Base-by-base conservation (phyloP, 176 grass and related monocot species). In the Aegilops bicornis region DNA sequence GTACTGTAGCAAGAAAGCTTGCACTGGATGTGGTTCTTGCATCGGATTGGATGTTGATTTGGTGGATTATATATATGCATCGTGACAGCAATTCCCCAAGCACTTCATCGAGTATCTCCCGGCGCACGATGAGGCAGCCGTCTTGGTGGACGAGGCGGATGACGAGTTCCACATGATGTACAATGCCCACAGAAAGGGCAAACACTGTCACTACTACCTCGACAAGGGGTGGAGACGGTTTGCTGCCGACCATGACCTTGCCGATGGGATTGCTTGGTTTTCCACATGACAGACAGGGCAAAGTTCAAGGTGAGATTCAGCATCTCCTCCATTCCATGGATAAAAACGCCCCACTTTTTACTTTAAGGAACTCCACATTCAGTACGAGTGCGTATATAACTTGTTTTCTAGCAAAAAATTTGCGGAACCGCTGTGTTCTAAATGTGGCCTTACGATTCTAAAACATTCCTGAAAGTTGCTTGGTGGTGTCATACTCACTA, bases 231-330 rank as follows among this genome's bases (percentile, higher is more conserved):
- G 92, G 95, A 93, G 90, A 73, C 79, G 87, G 20, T 94, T 97
- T 7, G 17, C 92, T 70, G 83, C 94, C 32, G 0, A 91, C 3
- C 95, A 94, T 76, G 80, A 97, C 76, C 84, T 97, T 56, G 90
- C 10, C 52, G 92, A 94, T 68, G 95, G 52, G 92, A 97, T 80
- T 89, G 89, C 29, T 17, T 95, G 32, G 87, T 97, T 45, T 95
- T 97, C 79, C 85, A 97, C 47, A 66, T 91, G 69, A 82, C 80
- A 4, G n/a, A 77, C 23, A 22, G 68, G 5, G 82, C 89, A 52
- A 95, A 17, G 47, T 87, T 95, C 60, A 90, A 95, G 90, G 95
- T 95, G 19, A 83, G 79, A n/a, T 48, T 74, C 72, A 16, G 35
- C 42, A 10, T 50, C 1, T 67, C 47, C 24, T 30, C 15, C 40